These are phyloP conservation scores for Fusarium stilboides DNA, from an alignment of 2,329 filamentous ascomycete species.

Conservation along the genomic window DNA sequence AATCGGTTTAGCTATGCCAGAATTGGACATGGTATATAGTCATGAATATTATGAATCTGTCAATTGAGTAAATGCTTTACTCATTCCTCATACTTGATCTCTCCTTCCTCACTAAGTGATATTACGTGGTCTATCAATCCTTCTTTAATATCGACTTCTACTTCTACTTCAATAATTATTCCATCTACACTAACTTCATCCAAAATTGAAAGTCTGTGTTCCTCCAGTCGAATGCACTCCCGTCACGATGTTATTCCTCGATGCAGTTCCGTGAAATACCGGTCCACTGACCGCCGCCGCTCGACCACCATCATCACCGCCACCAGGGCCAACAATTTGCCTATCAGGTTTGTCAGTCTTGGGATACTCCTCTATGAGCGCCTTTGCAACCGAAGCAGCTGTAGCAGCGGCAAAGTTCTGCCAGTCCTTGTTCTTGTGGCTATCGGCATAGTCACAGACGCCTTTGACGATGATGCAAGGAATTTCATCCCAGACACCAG, in stretches of 20 bases:
- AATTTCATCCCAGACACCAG: constrained; percentile 52
- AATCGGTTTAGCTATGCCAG: neutral
- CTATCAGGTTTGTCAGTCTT: neutral
- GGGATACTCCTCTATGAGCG: constrained; percentile 15
- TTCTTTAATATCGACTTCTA: neutral
- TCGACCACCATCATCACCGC: neutral
- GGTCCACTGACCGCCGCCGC: neutral
- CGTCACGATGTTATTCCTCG: neutral
- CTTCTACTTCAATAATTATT: neutral
- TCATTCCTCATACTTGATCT: neutral
- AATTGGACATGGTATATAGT: constrained; percentile 19
- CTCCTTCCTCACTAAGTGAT: neutral
- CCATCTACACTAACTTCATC: neutral
- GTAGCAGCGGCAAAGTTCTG: constrained; percentile 58
- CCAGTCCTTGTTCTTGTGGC: constrained; percentile 51
- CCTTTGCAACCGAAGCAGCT: constrained; percentile 63
- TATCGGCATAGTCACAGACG: constrained; percentile 54
- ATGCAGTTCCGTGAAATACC: neutral
- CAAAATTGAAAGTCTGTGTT: neutral
- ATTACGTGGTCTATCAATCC: neutral
- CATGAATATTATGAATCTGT: constrained; percentile 21
- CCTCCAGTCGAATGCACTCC: neutral
- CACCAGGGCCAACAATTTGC: neutral
- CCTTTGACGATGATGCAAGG: constrained; percentile 59
- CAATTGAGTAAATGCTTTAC: constrained; percentile 5